Evolutionary conservation across 1,284 basidiomycete genomes (phyloP), one percentile per base, ranked within the genome.

Genomic region (Ceratobasidium sp.): DNA sequence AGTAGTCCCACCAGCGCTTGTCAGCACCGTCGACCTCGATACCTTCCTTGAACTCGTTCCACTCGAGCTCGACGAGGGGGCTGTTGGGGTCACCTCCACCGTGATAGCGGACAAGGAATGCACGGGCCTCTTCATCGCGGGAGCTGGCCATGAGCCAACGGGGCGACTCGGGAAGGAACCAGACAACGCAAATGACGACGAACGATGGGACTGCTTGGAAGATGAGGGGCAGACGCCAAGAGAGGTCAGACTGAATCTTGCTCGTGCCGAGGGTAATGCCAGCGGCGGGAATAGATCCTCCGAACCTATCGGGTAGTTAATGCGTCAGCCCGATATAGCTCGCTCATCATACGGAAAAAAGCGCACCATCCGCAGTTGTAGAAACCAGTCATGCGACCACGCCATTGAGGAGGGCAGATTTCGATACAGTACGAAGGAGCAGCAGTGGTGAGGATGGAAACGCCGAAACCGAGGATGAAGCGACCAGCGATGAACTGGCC

Each of bases 401-500:
- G 82, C 88, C 87, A 89, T 79, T 88, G 86, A 18, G 87, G 87
- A 45, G 87, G 87, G 10, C 86, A 84, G 80, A 89, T 85, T 76
- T 88, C 84, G 64, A 82, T 80, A 30, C 80, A 81, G 77, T 84
- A 85, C 9, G 82, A 80, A 5, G 86, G 85, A 8, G 85, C 85
- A 9, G 85, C 85, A 23, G 83, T 84, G 12, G 84, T 83, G 4
- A 82, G 81, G 59, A 86, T 64, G 5, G 73, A 64, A n/a, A 78
- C 75, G 12, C 79, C 80, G 75, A 86, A 84, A 30, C 85, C 85
- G 57, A 87, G 83, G 32, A 86, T 81, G 76, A 86, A 86, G 23
- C 74, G 70, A 28, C 74, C 73, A 43, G 64, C 74, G 34, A 77
- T 75, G 64, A 77, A 77, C 71, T 85, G 84, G 14, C 79, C 76